Evolutionary conservation across 2,329 filamentous ascomycete species (phyloP), one percentile per base, ranked within the genome.

Genomic region (Paramyrothecium sp.): DNA sequence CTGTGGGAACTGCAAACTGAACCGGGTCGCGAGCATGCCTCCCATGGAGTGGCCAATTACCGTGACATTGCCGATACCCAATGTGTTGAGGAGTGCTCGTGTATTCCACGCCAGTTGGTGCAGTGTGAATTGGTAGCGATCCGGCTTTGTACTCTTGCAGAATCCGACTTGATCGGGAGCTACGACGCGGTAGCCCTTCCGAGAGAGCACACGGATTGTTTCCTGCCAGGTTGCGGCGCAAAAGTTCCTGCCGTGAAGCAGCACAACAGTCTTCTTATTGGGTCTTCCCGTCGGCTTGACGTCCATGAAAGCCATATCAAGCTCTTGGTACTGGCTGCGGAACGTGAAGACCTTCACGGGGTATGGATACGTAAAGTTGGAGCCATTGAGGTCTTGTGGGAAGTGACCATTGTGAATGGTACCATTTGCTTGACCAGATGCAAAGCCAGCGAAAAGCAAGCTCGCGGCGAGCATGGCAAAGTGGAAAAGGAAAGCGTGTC

Each of bases 251-350:
- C 81, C 81, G 63, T 84, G 81, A 17, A 84, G 67, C 34, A 84
- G 73, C 10, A 82, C 69, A 23, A 76, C 78, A 0, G 74, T 78
- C 61, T 74, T 78, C 47, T 71, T 72, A 56, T 72, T 74, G 51
- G 71, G 59, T 26, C 62, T 55, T 54, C 60, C 62, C 2, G 63
- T 67, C 8, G 78, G 78, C 13, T 67, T 53, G 22, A 84, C 63
- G 59, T 84, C 81, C 79, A 84, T 82, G 61, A 82, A 84, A 17
- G 80, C 81, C 81, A 84, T 84, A 47, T 81, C 73, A 23, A 83
- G 67, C n/a, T 74, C 66, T 51, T 77, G 72, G 16, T 69, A 67
- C 65, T 84, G 81, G 46, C 79, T 81, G 2, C 67, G 69, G 62
- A 84, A 78, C 47, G 68, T 71, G 68, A 79, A 81, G 34, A 79